Base-by-base conservation (phyloP, 805 yeast species). In the Tetrapisispora fleetii region DNA sequence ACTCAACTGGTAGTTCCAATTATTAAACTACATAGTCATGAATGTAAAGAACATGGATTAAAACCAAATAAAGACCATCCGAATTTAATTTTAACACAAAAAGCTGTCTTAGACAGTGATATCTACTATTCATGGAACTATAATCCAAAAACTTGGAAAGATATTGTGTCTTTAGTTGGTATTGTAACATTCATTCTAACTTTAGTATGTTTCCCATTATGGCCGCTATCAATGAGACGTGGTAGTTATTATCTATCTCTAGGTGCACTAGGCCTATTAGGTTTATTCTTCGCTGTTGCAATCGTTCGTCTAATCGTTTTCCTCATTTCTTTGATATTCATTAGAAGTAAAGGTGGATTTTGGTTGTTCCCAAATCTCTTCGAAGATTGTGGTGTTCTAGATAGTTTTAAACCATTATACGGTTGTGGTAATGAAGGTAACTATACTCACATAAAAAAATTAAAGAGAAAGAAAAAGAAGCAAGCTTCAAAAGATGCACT, bases 311-410 rank as follows among this genome's bases (percentile, higher is more conserved):
- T 90, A 62, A 72, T 90, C 38, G 62, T 93, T 24, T 75, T 77
- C 54, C 69, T 82, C 43, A 67, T 77, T 1, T 62, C 67, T 5
- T 47, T 62, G 36, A 53, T 59, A 8, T 40, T 63, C 11, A 50
- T 54, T 22, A 50, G 47, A 21, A 69, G 76, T 49, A 77, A 80
- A 8, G 79, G 80, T 40, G 95, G 95, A n/a, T 75, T 93, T 63
- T 93, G 99, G 99, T 64, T 93, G 43, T 91, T 88, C 75, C 99
- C 99, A 49, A 91, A 91, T 63, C 73, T 93, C 62, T 93, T 90
- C 68, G 99, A 83, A 53, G 99, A 93, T 62, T 90, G 95, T 58
- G 96, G 97, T 22, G 84, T 93, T 54, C 62, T 91, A 51, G 98
- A 91, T 50, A 85, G 95, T 72, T 93, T 93, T 72, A 75, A 75